Percentiles rank a stretch among this genome's conserved stretches.
Evolutionary conservation across 164 flowering plant species (phyloP).

Genomic region (Nymphaea colorata): DNA sequence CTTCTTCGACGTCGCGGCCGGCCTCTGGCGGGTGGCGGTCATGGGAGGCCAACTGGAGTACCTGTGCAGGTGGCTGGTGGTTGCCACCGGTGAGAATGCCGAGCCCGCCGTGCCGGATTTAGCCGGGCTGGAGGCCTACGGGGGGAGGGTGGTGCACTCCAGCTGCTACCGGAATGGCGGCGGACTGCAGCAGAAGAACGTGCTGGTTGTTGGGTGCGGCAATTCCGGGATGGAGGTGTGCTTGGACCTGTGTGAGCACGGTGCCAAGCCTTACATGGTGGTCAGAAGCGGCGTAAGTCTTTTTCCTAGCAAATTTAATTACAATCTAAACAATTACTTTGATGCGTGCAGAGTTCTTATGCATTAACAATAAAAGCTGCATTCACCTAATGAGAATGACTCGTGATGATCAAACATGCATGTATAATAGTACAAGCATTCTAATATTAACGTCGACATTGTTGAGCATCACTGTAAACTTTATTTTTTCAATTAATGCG

Average conservation of each 20-base stretch:
- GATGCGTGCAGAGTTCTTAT: background rate
- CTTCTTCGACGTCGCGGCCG: conserved; percentile 38
- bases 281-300: conserved; percentile 76
- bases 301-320: background rate
- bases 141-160: conserved; percentile 44
- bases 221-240: conserved; percentile 99
- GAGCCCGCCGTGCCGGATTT: conserved; percentile 56
- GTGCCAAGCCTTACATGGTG: conserved; percentile 81
- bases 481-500: no score
- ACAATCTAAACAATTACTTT: background rate
- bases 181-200: conserved; percentile 40
- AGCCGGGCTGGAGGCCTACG: conserved; percentile 33
- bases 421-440: no score
- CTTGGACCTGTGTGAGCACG: conserved; percentile 71
- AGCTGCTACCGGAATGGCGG: conserved; percentile 57
- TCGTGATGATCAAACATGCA: no score
- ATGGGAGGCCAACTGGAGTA: conserved; percentile 43
- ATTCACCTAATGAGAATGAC: no score
- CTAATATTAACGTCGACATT: no score
- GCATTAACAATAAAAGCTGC: no score
- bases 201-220: conserved; percentile 87
- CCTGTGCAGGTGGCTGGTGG: conserved; percentile 60
- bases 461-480: no score
- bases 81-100: conserved; percentile 79
- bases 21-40: conserved; percentile 32